Base-by-base conservation (phyloP, 208 protist genomes). In the Angomonas ambiguus region DNA sequence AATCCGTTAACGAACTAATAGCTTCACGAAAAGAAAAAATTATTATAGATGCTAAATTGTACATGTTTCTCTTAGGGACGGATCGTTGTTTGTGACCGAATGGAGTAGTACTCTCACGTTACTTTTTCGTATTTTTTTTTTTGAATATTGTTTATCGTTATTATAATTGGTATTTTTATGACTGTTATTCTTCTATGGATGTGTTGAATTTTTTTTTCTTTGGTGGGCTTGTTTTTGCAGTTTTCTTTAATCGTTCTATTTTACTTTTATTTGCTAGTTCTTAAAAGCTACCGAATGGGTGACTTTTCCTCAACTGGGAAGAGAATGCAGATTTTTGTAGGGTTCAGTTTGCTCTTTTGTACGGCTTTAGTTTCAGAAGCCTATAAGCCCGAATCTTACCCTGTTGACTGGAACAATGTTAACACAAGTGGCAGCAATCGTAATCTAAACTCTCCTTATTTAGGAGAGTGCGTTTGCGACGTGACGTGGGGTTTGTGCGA, bases 381-480 rank as follows among this genome's bases (percentile, higher is more conserved):
- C 5, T 56, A 30, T 20, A 5, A 56, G 18, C n/a, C n/a, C n/a
- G 11, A 8, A 11, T 22, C 53, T 51, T 63, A 48, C n/a, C 34
- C 49, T 30, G 2, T 13, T 42, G 31, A 60, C 34, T 69, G 82
- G 87, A 32, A 41, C 22, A 67, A 57, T 68, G 71, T 84, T n/a
- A 63, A 80, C 2, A 58, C 24, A 10, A 76, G 13, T 20, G 27
- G 64, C 27, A 72, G 74, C 18, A 51, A 62, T 10, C 80, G 85
- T 0, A 88, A 83, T 69, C 70, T 94, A 33, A 74, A 87, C 58
- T 90, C 84, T n/a, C 81, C 83, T 0, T 89, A 79, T 77, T 60
- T 94, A 24, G 85, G 85, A 10, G 71, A 84, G 22, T 94, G 83
- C 57, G 77, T 91, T 31, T 94, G 88, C 48, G 83, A 94, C 61